phyloP scores from a whole-genome alignment of 1,284 basidiomycete species.

The Cryptococcus sp. region DNA sequence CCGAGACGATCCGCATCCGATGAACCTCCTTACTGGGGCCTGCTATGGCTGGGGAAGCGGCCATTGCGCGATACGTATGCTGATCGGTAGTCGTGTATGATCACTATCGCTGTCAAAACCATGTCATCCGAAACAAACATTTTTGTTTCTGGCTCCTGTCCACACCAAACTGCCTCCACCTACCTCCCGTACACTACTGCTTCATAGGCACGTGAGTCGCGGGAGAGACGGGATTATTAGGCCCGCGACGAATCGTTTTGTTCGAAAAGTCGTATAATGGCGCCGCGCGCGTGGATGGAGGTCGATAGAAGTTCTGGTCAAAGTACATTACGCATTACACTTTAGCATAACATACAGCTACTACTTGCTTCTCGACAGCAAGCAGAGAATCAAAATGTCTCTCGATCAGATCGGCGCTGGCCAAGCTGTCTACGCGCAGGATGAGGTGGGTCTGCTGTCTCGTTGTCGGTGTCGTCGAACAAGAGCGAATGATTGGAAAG shows the following conservation, averaged over 20 bases:
- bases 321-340: constrained; percentile 1
- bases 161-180: no score
- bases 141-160: no score
- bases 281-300: constrained; percentile 10
- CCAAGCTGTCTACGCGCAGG: constrained; percentile 80
- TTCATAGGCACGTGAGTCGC: neutral
- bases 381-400: constrained; percentile 34
- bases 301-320: constrained; percentile 10
- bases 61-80: no score
- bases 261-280: neutral
- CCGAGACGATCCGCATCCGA: constrained; percentile 21
- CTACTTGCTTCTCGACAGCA: neutral
- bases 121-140: no score
- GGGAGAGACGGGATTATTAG: no score
- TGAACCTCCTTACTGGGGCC: neutral
- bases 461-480: neutral
- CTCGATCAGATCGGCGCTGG: constrained; percentile 52
- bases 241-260: no score
- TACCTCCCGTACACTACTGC: neutral
- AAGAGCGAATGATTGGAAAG: neutral
- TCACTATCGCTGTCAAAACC: no score
- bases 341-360: neutral
- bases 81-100: no score
- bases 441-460: constrained; percentile 65
- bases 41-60: no score